Percentiles rank a stretch among this genome's conserved stretches.
These are phyloP conservation scores for Zostera marina DNA, from an alignment of 116 monocot species.

Conservation along the genomic window DNA sequence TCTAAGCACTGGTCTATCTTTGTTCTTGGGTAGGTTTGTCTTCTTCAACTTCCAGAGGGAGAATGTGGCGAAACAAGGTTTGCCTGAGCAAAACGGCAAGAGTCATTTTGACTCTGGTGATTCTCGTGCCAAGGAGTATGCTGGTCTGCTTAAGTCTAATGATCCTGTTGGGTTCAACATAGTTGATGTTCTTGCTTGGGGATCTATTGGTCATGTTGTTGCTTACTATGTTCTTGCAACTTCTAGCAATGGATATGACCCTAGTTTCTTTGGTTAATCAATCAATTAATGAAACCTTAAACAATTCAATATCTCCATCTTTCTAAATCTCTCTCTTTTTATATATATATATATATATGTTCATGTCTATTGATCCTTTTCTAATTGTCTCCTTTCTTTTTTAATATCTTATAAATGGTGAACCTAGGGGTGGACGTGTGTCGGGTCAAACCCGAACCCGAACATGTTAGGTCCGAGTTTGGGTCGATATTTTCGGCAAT, in stretches of 20 bases:
- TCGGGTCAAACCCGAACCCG: too few species aligned
- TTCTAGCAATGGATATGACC: constrained; percentile 89
- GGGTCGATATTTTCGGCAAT: too few species aligned
- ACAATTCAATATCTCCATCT: too few species aligned
- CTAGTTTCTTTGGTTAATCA: constrained; percentile 50
- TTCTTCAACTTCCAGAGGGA: constrained; percentile 99
- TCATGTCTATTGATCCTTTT: too few species aligned
- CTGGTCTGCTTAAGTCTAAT: constrained; percentile 67
- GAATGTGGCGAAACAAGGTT: constrained; percentile 90
- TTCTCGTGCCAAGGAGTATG: constrained; percentile 61
- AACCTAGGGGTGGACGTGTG: too few species aligned
- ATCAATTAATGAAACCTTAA: too few species aligned
- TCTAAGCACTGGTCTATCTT: constrained; percentile 85
- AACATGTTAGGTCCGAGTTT: too few species aligned
- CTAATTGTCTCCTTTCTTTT: too few species aligned
- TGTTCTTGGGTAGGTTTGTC: constrained; percentile 93
- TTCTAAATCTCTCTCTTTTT: too few species aligned
- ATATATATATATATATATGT: too few species aligned
- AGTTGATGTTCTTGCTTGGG: constrained; percentile 93
- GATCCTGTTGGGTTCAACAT: constrained; percentile 97
- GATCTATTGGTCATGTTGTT: constrained; percentile 84
- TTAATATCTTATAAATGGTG: too few species aligned
- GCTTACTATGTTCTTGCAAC: constrained; percentile 96
- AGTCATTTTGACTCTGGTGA: constrained; percentile 95
- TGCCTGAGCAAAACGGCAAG: constrained; percentile 88